Percentiles rank a stretch among this genome's conserved stretches.
phyloP scores from a whole-genome alignment of 371 early-diverging fungal genomes.

The Lichtheimia corymbifera region DNA sequence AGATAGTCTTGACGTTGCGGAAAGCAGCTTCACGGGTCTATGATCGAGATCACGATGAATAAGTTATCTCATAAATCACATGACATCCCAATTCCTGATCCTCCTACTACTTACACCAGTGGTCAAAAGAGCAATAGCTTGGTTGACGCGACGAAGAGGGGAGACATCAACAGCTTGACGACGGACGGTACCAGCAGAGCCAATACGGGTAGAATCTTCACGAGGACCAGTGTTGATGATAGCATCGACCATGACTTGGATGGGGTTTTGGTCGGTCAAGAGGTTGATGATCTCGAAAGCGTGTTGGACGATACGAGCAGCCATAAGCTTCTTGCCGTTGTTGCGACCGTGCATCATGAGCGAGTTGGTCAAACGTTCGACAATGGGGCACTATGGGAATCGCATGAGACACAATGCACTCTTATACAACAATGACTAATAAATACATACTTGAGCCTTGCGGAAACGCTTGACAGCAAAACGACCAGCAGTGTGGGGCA shows the following conservation, averaged over 20 bases:
- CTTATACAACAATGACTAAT: too few relatives aligned
- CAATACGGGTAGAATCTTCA: constrained; percentile 99
- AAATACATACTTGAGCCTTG: constrained; percentile 86
- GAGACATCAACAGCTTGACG: constrained; percentile 99
- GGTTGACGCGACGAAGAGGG: constrained; percentile 99
- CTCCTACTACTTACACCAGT: constrained; percentile 76
- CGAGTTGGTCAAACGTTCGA: constrained; percentile 99
- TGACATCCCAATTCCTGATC: too few relatives aligned
- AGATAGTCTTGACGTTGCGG: constrained; percentile 89
- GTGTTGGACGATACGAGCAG: constrained; percentile 98
- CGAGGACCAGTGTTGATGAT: constrained; percentile 99
- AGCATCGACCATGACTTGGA: constrained; percentile 99
- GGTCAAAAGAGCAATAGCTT: constrained; percentile 95
- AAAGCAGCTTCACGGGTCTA: constrained; percentile 37
- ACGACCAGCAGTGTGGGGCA: constrained; percentile 99
- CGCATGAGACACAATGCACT: too few relatives aligned
- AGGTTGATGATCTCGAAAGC: constrained; percentile 99
- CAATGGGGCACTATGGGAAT: constrained; percentile 89
- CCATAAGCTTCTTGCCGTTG: constrained; percentile 99
- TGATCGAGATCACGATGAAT: background rate
- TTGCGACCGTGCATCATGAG: constrained; percentile 99
- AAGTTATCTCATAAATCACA: background rate
- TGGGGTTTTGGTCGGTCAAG: constrained; percentile 98
- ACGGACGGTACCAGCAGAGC: constrained; percentile 99
- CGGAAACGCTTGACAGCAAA: constrained; percentile 98